A percentile compares a stretch with the other conserved stretches of the same genome.
Evolutionary conservation across 345 rosid genomes (phyloP).

Genomic region (Melaleuca alternifolia): DNA sequence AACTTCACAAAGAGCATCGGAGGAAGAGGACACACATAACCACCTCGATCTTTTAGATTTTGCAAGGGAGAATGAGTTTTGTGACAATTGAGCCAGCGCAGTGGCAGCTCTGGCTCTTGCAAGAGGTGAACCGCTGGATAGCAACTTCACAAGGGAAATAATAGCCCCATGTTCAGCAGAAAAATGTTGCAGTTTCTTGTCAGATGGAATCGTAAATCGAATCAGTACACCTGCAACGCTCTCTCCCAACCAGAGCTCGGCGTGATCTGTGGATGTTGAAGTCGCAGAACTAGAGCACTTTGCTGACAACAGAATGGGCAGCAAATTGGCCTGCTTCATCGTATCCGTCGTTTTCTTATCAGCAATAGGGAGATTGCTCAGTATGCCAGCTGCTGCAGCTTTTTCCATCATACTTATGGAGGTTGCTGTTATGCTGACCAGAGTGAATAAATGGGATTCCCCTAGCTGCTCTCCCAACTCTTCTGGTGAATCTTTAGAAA

Average conservation of each 20-base stretch:
- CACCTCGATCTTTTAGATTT: constrained; percentile 32
- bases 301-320: constrained; percentile 33
- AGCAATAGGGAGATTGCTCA: constrained; percentile 37
- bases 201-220: constrained; percentile 48
- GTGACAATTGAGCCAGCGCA: constrained; percentile 56
- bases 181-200: constrained; percentile 45
- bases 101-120: constrained; percentile 45
- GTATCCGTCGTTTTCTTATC: constrained; percentile 41
- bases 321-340: constrained; percentile 25
- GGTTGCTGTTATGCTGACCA: constrained; percentile 26
- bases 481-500: constrained; percentile 31
- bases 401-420: constrained; percentile 28
- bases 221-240: constrained; percentile 34
- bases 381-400: constrained; percentile 49
- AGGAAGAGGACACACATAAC: constrained; percentile 33
- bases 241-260: constrained; percentile 17
- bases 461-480: constrained; percentile 52
- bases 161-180: constrained; percentile 43
- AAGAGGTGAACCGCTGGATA: constrained; percentile 27
- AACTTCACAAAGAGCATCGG: constrained; percentile 34
- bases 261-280: neutral
- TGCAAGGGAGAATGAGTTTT: constrained; percentile 35
- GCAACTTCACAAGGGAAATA: constrained; percentile 41
- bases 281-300: constrained; percentile 11
- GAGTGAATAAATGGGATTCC: constrained; percentile 18